A percentile compares a stretch with the other conserved stretches of the same genome.
These are phyloP conservation scores for Prunus padus DNA, from an alignment of 306 rosid species.

Conservation along the genomic window DNA sequence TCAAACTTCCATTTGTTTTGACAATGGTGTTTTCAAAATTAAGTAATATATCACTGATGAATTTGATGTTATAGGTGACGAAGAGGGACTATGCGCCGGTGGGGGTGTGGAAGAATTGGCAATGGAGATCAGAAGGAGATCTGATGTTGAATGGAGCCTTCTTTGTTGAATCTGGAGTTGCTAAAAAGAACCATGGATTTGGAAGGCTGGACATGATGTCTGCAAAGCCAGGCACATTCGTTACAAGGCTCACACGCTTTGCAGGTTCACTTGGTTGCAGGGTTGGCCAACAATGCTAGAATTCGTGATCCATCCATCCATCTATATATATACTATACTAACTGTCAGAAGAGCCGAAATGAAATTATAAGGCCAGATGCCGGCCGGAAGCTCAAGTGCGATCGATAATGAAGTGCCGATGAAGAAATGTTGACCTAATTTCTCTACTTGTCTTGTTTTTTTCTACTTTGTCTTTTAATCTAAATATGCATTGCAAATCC, in stretches of 20 bases:
- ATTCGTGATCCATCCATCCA: too few species aligned
- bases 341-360: too few species aligned
- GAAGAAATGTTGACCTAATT: neutral
- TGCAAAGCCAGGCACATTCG: constrained; percentile 49
- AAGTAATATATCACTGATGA: neutral
- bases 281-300: constrained; percentile 18
- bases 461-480: neutral
- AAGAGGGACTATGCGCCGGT: constrained; percentile 32
- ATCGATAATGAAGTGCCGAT: neutral
- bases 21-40: too few species aligned
- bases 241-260: constrained; percentile 38
- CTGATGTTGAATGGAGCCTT: constrained; percentile 51
- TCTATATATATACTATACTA: too few species aligned
- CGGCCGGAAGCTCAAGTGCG: neutral
- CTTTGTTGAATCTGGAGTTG: constrained; percentile 42
- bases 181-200: constrained; percentile 3
- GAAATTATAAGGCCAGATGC: neutral
- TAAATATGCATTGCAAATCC: neutral
- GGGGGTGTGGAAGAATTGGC: constrained; percentile 48
- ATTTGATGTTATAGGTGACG: constrained; percentile 33
- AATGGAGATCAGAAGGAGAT: constrained; percentile 61
- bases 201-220: constrained; percentile 27
- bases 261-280: constrained; percentile 45
- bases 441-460: neutral
- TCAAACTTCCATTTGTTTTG: too few species aligned